Conservation (phyloP, 768 basidiomycete species). For the Auriscalpium orientale region DNA sequence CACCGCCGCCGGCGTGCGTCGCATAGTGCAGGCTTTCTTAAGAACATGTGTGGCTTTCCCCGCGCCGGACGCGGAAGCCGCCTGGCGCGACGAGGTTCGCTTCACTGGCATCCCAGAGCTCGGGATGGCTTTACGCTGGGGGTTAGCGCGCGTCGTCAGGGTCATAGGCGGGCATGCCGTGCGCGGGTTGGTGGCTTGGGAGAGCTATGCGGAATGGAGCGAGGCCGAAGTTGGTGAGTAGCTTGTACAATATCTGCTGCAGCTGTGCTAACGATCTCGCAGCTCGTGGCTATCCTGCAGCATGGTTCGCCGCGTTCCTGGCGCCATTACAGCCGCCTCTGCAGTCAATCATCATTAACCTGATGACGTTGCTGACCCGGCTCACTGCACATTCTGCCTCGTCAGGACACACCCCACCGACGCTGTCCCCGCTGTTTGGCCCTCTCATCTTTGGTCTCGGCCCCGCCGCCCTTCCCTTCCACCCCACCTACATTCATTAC, state of each 20-base stretch:
- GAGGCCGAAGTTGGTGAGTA: slow-evolving; percentile 72
- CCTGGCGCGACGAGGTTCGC: slow-evolving; percentile 73
- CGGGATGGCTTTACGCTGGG: slow-evolving; percentile 92
- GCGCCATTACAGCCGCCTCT: slow-evolving; percentile 42
- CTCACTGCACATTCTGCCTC: slow-evolving; percentile 77
- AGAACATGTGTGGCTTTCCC: slow-evolving; percentile 38
- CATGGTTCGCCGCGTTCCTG: slow-evolving; percentile 68
- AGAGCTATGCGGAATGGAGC: slow-evolving; percentile 75
- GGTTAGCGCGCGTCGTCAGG: slow-evolving; percentile 70
- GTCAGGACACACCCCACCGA: slow-evolving; percentile 87
- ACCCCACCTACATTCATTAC: slow-evolving; percentile 59
- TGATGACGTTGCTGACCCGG: slow-evolving; percentile 75
- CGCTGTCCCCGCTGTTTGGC: slow-evolving; percentile 83
- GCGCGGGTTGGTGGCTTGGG: slow-evolving; percentile 83
- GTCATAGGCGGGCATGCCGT: slow-evolving; percentile 62
- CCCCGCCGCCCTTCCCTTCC: slow-evolving; percentile 41
- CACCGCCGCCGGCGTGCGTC: slow-evolving; percentile 61
- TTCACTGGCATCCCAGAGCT: slow-evolving; percentile 85
- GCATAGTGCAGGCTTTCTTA: slow-evolving; percentile 79
- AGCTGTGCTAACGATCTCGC: slow-evolving; percentile 6
- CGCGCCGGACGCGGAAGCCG: slow-evolving; percentile 35
- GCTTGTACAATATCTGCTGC: neutral
- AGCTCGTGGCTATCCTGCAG: slow-evolving; percentile 62
- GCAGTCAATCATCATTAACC: slow-evolving; percentile 53
- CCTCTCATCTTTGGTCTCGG: slow-evolving; percentile 84